Conservation (phyloP, 441 rosid species). For the Mallotus repandus region DNA sequence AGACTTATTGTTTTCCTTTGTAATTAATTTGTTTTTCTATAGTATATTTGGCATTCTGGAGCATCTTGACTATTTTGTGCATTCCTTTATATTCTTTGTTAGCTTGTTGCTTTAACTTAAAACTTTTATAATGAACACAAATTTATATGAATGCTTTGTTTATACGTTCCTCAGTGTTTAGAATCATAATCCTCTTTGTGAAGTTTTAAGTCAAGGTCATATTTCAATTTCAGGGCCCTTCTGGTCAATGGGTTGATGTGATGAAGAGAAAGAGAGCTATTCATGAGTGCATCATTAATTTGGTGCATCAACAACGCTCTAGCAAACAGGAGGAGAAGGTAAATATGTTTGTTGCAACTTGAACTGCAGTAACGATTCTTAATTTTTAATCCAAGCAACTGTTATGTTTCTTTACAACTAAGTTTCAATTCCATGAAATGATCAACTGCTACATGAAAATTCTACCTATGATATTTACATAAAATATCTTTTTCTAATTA, state of each 20-base stretch:
- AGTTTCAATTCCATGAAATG: not conserved
- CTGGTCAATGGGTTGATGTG: slow-evolving; percentile 82
- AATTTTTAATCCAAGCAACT: not conserved
- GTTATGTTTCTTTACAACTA: not conserved
- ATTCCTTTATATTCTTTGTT: not conserved
- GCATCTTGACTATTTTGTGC: slow-evolving; percentile 1
- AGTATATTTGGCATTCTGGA: not conserved
- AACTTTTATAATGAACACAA: not conserved
- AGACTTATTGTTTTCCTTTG: too few relatives aligned
- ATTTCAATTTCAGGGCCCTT: slow-evolving; percentile 52
- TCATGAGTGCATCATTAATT: slow-evolving; percentile 70
- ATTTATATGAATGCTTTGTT: not conserved
- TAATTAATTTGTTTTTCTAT: not conserved
- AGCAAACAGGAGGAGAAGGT: slow-evolving; percentile 58
- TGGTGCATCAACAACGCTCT: slow-evolving; percentile 60
- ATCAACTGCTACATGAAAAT: not conserved
- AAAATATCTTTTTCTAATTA: not conserved
- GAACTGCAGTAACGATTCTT: not conserved
- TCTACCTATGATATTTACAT: not conserved
- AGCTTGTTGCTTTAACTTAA: not conserved
- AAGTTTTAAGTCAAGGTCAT: slow-evolving; percentile 13
- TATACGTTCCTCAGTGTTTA: not conserved
- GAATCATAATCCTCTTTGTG: not conserved
- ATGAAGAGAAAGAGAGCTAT: slow-evolving; percentile 89
- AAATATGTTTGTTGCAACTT: slow-evolving; percentile 19